These are phyloP conservation scores for Hirschfeldia incana DNA, from an alignment of 345 rosid species.

Conservation along the genomic window DNA sequence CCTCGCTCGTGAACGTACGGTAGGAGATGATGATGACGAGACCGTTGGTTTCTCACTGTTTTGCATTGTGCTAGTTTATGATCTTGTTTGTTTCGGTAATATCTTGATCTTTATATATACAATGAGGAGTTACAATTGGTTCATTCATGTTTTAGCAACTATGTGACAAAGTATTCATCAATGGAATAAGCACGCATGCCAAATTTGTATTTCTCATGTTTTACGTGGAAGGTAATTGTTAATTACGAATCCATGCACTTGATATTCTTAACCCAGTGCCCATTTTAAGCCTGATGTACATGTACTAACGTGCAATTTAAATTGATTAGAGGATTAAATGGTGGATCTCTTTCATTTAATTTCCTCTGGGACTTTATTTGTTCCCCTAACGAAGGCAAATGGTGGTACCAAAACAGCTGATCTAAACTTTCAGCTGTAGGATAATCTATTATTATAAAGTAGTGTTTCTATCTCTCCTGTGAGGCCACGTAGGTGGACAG, in stretches of 20 bases:
- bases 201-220: not conserved
- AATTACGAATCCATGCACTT: conserved; percentile 3
- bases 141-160: not conserved
- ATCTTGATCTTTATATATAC: not conserved
- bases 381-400: not conserved
- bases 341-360: not conserved
- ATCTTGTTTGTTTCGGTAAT: not conserved
- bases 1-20: conserved; percentile 2
- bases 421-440: not conserved
- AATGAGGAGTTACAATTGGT: not conserved
- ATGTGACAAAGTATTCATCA: not conserved
- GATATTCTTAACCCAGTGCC: not conserved
- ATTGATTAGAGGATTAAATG: not conserved
- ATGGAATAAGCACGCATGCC: not conserved
- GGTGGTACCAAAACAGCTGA: not conserved
- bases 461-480: no score
- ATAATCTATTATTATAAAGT: no score
- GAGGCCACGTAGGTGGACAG: no score
- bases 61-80: conserved; percentile 3
- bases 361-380: not conserved
- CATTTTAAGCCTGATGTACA: not conserved
- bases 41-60: not conserved
- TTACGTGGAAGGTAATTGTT: not conserved
- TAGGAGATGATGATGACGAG: not conserved
- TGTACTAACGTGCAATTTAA: not conserved